Conservation (phyloP, 2,329 filamentous ascomycete species). For the Fusarium sublunatum region DNA sequence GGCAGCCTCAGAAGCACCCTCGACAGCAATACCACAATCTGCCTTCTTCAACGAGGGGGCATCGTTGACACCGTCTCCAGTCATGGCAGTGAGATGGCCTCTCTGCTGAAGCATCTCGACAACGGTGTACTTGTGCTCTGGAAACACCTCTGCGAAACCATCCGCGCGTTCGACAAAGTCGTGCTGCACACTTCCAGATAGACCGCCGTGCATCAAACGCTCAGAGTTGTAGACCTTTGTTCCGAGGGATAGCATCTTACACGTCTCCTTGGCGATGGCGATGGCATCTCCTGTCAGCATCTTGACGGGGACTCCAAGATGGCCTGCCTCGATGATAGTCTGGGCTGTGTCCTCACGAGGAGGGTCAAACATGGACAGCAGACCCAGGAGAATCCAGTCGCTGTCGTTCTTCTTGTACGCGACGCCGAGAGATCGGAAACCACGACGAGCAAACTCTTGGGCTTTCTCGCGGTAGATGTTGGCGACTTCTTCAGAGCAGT, state of each 20-base stretch:
- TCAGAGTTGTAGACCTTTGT: conserved; percentile 30
- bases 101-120: conserved; percentile 30
- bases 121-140: conserved; percentile 25
- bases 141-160: conserved; percentile 26
- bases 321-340: conserved; percentile 27
- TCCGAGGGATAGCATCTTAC: conserved; percentile 25
- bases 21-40: conserved; percentile 19
- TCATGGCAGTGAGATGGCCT: conserved; percentile 29
- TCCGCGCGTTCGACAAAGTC: conserved; percentile 34
- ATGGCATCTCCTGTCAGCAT: conserved; percentile 35
- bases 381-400: conserved; percentile 19
- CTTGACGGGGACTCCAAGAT: conserved; percentile 24
- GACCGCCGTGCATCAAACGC: conserved; percentile 12
- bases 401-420: conserved; percentile 34
- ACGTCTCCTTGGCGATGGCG: conserved; percentile 25
- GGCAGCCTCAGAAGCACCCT: conserved; percentile 26
- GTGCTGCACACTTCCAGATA: conserved; percentile 26
- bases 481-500: conserved; percentile 10
- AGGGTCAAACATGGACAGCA: conserved; percentile 31
- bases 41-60: conserved; percentile 27
- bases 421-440: conserved; percentile 28
- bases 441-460: conserved; percentile 23
- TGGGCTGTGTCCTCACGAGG: conserved; percentile 22
- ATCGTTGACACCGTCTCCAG: conserved; percentile 23
- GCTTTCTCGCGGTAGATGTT: conserved; percentile 28